Conservation (phyloP, 495 filamentous ascomycete genomes). For the Penicillium maclennaniae region DNA sequence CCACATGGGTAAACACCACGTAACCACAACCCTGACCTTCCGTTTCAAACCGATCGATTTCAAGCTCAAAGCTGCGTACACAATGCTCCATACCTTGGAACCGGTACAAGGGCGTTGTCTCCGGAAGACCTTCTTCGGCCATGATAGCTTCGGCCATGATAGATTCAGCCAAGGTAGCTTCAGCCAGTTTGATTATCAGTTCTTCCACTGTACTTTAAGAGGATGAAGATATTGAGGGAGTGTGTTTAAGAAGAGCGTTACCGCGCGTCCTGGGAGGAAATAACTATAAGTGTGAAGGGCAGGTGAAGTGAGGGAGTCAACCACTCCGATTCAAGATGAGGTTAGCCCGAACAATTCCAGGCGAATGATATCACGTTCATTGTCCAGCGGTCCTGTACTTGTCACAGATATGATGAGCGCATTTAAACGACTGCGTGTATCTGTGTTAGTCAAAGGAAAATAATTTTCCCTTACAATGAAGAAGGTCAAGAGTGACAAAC, state of each 20-base stretch:
- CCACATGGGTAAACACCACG: not conserved
- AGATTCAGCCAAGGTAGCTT: too few relatives aligned
- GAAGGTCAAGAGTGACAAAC: conserved; percentile 9
- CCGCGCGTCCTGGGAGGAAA: too few relatives aligned
- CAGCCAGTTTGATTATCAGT: too few relatives aligned
- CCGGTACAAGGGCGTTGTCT: not conserved
- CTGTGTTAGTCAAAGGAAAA: not conserved
- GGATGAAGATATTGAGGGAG: too few relatives aligned
- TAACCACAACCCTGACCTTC: not conserved
- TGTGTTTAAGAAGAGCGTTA: too few relatives aligned
- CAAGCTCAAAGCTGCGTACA: not conserved
- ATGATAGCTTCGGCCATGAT: too few relatives aligned
- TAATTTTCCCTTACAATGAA: not conserved
- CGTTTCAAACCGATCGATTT: not conserved
- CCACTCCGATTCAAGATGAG: too few relatives aligned
- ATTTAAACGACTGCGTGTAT: not conserved
- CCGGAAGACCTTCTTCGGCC: not conserved
- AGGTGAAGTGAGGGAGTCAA: too few relatives aligned
- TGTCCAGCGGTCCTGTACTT: conserved; percentile 16
- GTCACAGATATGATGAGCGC: conserved; percentile 3
- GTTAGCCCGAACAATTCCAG: not conserved
- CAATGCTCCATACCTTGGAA: not conserved
- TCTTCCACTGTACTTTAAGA: too few relatives aligned
- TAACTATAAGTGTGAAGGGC: too few relatives aligned
- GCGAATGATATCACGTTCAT: conserved; percentile 16